Conservation (phyloP, 805 yeast genomes). For the Pichia gijzeniarum region DNA sequence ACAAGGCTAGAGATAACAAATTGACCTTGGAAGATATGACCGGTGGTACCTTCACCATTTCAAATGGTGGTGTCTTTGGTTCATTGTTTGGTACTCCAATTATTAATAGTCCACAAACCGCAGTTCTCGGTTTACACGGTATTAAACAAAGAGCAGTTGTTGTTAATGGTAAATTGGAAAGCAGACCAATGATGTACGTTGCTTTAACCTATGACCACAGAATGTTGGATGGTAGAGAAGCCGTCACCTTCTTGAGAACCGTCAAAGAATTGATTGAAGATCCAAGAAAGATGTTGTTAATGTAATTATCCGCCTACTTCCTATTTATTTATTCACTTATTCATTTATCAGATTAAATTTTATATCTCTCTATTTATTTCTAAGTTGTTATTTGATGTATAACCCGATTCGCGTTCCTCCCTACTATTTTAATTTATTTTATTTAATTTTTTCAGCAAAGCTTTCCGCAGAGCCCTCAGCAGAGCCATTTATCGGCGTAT, state of each 20-base stretch:
- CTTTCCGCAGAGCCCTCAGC: too few species aligned
- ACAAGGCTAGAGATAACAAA: constrained; percentile 95
- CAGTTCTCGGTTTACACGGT: constrained; percentile 96
- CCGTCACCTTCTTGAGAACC: constrained; percentile 91
- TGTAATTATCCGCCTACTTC: constrained; percentile 16
- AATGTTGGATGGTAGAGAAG: constrained; percentile 97
- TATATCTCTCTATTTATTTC: neutral
- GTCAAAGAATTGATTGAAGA: constrained; percentile 97
- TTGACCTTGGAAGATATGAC: constrained; percentile 97
- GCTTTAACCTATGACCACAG: constrained; percentile 98
- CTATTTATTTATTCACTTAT: neutral
- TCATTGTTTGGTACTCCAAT: constrained; percentile 97
- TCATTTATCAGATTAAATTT: too few species aligned
- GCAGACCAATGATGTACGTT: constrained; percentile 99
- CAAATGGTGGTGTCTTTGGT: constrained; percentile 99
- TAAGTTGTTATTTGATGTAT: too few species aligned
- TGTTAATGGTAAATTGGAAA: constrained; percentile 89
- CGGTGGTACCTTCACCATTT: constrained; percentile 98
- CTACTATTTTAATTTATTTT: neutral
- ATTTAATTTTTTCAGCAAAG: too few species aligned
- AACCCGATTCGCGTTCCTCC: neutral
- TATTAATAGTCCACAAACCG: constrained; percentile 96
- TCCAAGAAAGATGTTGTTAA: constrained; percentile 93
- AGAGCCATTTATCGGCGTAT: too few species aligned
- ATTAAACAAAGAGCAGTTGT: constrained; percentile 91